Percentiles rank a stretch among this genome's conserved stretches.
These are phyloP conservation scores for Lipomyces chichibuensis DNA, from an alignment of 805 yeast species.

Conservation along the genomic window DNA sequence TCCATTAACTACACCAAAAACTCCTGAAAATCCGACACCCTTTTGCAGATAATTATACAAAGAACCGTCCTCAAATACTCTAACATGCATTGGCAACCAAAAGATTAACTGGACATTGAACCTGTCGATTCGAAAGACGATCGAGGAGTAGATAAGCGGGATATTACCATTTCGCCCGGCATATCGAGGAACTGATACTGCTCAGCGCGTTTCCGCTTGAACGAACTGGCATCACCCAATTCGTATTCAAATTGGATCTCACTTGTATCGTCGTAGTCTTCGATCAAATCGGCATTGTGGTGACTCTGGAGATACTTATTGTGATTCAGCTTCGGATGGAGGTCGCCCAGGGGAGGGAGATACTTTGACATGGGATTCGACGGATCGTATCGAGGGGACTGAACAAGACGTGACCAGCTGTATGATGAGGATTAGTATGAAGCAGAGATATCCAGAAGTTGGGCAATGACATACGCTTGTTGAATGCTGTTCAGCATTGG, in stretches of 20 bases:
- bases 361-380: conserved; percentile 10
- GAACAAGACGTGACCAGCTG: not conserved
- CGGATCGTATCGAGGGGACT: not conserved
- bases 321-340: not conserved
- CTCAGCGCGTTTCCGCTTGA: not conserved
- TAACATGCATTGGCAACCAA: not conserved
- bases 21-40: not conserved
- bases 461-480: not conserved
- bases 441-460: not conserved
- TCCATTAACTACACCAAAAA: not conserved
- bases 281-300: conserved; percentile 12
- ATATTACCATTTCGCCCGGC: conserved; percentile 21
- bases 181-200: conserved; percentile 1
- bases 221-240: conserved; percentile 14
- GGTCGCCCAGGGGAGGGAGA: conserved; percentile 3
- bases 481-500: not conserved
- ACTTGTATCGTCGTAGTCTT: conserved; percentile 7
- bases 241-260: conserved; percentile 19
- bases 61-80: not conserved
- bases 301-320: conserved; percentile 18
- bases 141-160: conserved; percentile 14
- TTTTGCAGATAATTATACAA: not conserved
- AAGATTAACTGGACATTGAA: not conserved
- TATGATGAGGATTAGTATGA: not conserved
- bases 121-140: conserved; percentile 18